Evolutionary conservation across 2,329 filamentous ascomycete species (phyloP).

Genomic region (Neofusicoccum sp.): DNA sequence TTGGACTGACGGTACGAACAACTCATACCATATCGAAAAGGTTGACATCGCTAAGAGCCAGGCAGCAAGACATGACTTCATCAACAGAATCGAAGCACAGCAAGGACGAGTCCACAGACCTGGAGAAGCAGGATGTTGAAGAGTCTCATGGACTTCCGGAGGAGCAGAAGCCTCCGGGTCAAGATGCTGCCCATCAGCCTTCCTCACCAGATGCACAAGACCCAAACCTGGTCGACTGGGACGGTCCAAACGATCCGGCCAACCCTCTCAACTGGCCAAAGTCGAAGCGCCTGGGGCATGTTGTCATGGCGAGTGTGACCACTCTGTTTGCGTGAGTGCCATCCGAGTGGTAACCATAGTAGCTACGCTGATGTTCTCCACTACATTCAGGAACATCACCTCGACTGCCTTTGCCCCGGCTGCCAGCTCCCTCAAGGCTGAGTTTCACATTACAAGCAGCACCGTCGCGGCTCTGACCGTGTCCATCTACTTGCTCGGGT

Average conservation of each 20-base stretch:
- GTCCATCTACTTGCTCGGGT: slow-evolving; percentile 29
- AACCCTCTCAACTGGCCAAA: slow-evolving; percentile 33
- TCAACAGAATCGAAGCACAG: too few relatives aligned
- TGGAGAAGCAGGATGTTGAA: too few relatives aligned
- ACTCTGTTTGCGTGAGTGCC: not conserved
- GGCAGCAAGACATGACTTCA: too few relatives aligned
- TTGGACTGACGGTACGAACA: too few relatives aligned
- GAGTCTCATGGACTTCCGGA: too few relatives aligned
- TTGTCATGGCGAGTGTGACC: slow-evolving; percentile 23
- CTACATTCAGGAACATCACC: slow-evolving; percentile 16
- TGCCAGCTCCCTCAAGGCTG: slow-evolving; percentile 1
- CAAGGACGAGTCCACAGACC: too few relatives aligned
- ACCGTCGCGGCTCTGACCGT: slow-evolving; percentile 22
- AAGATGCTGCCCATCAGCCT: not conserved
- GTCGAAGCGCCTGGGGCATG: slow-evolving; percentile 26
- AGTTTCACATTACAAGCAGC: slow-evolving; percentile 20
- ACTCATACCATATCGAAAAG: too few relatives aligned
- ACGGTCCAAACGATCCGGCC: slow-evolving; percentile 20
- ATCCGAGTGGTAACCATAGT: not conserved
- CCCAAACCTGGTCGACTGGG: slow-evolving; percentile 22
- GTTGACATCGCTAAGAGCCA: too few relatives aligned
- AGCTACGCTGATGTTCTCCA: not conserved
- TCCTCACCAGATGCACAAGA: not conserved
- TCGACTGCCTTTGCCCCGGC: slow-evolving; percentile 22
- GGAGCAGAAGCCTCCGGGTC: too few relatives aligned